phyloP scores from a whole-genome alignment of 805 yeast species.

The Lipomyces kockii region DNA sequence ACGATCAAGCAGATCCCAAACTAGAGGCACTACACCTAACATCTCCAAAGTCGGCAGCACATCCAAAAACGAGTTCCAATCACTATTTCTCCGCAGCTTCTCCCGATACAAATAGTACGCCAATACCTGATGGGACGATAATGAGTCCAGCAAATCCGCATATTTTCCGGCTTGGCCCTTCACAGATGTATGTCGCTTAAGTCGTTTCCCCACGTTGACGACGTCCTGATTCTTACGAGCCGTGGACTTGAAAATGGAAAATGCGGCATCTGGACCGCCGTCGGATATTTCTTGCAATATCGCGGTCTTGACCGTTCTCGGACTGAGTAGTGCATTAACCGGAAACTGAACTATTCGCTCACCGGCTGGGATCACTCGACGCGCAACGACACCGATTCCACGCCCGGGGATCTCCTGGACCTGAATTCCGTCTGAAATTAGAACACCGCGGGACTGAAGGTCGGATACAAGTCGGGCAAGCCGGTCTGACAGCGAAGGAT shows the following conservation, averaged over 20 bases:
- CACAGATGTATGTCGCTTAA: neutral
- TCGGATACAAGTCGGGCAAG: conserved; percentile 6
- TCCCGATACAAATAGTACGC: conserved; percentile 35
- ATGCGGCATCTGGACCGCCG: neutral
- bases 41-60: conserved; percentile 64
- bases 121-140: conserved; percentile 40
- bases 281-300: neutral
- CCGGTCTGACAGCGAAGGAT: neutral
- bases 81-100: conserved; percentile 33
- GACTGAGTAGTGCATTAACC: conserved; percentile 60
- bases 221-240: neutral
- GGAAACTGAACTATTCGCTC: conserved; percentile 62
- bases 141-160: conserved; percentile 1
- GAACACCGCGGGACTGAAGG: conserved; percentile 18
- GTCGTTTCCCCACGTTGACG: neutral
- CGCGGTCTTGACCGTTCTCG: conserved; percentile 26
- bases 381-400: conserved; percentile 70
- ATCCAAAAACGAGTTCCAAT: conserved; percentile 71
- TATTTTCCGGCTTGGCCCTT: neutral
- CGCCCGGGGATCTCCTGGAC: conserved; percentile 52
- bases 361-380: conserved; percentile 46
- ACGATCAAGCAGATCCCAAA: conserved; percentile 52
- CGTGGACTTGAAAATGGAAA: neutral
- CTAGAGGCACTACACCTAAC: conserved; percentile 61
- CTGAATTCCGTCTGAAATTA: conserved; percentile 39